Conservation (phyloP, 305 asterid species). For the Euphrasia arctica region DNA sequence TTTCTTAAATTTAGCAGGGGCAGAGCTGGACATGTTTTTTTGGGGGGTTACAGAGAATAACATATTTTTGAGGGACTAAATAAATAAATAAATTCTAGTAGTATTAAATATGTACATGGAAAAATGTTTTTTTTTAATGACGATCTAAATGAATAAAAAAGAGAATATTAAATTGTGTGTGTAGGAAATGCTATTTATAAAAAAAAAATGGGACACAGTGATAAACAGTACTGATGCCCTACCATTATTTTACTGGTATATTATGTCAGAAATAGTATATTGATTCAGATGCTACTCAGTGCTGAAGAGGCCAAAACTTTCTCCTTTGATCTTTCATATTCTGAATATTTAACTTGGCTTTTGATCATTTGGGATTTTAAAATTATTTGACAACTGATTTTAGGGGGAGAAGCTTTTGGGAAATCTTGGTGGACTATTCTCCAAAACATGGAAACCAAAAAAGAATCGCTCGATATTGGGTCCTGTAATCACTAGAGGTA, state of each 20-base stretch:
- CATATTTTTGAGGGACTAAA: no score
- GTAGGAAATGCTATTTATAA: no score
- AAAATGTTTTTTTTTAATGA: no score
- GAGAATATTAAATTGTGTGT: no score
- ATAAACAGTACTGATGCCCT: conserved; percentile 1
- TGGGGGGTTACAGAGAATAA: no score
- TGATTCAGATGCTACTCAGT: neutral
- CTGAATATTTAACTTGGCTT: neutral
- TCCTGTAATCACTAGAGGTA: conserved; percentile 71
- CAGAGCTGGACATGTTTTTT: no score
- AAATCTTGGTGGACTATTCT: conserved; percentile 89
- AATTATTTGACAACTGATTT: conserved; percentile 26
- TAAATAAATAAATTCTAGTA: no score
- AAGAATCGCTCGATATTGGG: conserved; percentile 66
- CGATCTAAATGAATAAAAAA: no score
- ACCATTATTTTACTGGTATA: conserved; percentile 4
- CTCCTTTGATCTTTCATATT: no score
- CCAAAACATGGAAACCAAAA: conserved; percentile 95
- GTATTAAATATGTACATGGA: no score
- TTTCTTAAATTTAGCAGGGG: no score
- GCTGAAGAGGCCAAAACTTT: neutral
- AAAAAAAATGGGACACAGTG: neutral
- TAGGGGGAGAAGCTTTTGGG: conserved; percentile 98
- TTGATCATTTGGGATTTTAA: conserved; percentile 16
- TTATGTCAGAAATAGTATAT: neutral